Percentiles rank a stretch among this genome's conserved stretches.
phyloP scores from a whole-genome alignment of 257 asterid species.

The Solanum ahanhuiri region DNA sequence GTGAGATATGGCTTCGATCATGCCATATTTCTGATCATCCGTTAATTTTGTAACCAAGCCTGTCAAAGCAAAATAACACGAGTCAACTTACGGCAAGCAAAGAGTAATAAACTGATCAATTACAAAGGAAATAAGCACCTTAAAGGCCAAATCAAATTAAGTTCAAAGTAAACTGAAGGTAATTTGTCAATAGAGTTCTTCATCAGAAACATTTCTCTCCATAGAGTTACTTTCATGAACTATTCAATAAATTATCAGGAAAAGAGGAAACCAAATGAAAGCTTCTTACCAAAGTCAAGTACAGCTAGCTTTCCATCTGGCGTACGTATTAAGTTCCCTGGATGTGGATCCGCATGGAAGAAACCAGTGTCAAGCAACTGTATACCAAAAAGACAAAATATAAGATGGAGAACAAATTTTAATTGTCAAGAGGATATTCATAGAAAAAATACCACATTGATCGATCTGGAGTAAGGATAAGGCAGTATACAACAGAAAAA shows the following conservation, averaged over 20 bases:
- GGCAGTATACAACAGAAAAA: neutral
- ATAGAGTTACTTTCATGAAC: neutral
- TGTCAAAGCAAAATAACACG: constrained; percentile 21
- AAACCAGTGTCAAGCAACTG: constrained; percentile 99
- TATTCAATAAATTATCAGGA: neutral
- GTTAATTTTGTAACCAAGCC: constrained; percentile 92
- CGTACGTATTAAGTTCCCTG: constrained; percentile 92
- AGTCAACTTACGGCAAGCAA: neutral
- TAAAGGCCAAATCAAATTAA: neutral
- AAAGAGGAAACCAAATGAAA: neutral
- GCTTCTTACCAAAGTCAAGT: constrained; percentile 76
- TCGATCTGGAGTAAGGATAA: neutral
- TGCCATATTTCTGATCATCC: constrained; percentile 94
- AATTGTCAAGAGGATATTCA: neutral
- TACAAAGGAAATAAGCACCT: neutral
- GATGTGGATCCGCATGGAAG: constrained; percentile 99
- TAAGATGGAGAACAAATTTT: constrained; percentile 4
- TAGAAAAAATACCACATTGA: neutral
- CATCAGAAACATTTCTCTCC: neutral
- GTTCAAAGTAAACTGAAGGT: neutral
- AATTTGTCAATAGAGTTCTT: neutral
- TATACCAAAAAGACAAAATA: constrained; percentile 16
- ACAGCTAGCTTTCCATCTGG: constrained; percentile 96
- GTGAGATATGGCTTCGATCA: constrained; percentile 99
- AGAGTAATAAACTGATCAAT: neutral